Evolutionary conservation across 331 rosid species (phyloP).

Genomic region (Rosa hybrid): DNA sequence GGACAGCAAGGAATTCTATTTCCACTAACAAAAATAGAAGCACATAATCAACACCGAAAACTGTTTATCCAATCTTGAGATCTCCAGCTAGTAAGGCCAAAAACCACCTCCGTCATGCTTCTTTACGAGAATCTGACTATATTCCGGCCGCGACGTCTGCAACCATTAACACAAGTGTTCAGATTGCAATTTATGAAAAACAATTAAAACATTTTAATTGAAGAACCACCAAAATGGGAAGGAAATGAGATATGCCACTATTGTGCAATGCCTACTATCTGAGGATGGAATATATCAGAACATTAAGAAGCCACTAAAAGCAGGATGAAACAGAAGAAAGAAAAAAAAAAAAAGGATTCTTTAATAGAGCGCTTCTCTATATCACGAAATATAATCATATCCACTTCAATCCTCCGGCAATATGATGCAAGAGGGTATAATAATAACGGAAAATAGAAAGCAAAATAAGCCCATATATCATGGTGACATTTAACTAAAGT

Average conservation of each 20-base stretch:
- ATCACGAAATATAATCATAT: neutral
- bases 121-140: conserved; percentile 76
- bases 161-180: conserved; percentile 24
- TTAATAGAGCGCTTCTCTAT: neutral
- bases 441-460: too few relatives aligned
- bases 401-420: neutral
- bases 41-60: neutral
- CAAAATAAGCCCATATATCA: neutral
- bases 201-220: neutral
- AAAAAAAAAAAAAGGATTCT: neutral
- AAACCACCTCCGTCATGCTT: conserved; percentile 59
- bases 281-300: neutral
- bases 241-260: neutral
- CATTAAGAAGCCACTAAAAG: neutral
- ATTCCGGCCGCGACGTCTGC: conserved; percentile 90
- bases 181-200: neutral
- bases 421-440: neutral
- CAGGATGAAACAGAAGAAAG: neutral
- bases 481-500: neutral
- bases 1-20: conserved; percentile 9
- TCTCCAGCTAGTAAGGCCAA: conserved; percentile 52
- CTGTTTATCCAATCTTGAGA: conserved; percentile 7
- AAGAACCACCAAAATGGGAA: neutral
- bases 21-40: conserved; percentile 4
- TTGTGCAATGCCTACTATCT: neutral